Percentiles rank a stretch among this genome's conserved stretches.
Conservation (phyloP, 371 early-diverging fungal genomes). For the Dinochytrium kinnereticum region DNA sequence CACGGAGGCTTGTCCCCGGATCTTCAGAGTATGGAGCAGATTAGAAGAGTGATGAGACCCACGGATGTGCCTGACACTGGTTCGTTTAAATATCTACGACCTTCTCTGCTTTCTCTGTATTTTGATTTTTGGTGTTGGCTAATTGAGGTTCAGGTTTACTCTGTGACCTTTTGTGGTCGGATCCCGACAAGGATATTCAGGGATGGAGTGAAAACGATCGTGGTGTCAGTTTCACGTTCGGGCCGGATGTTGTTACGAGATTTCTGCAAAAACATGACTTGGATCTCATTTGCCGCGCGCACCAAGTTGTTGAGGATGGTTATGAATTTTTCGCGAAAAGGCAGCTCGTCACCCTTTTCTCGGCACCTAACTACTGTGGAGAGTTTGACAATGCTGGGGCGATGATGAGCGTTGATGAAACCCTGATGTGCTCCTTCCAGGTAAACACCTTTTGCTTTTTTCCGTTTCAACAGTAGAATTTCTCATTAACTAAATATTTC, state of each 20-base stretch:
- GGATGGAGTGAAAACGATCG: conserved; percentile 93
- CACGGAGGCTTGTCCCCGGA: conserved; percentile 97
- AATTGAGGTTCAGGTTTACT: conserved; percentile 68
- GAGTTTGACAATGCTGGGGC: conserved; percentile 97
- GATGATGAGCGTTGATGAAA: conserved; percentile 97
- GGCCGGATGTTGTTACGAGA: conserved; percentile 81
- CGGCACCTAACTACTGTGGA: conserved; percentile 96
- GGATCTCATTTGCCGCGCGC: conserved; percentile 92
- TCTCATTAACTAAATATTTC: not conserved
- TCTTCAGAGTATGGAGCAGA: conserved; percentile 84
- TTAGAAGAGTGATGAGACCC: conserved; percentile 88
- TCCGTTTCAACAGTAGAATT: not conserved
- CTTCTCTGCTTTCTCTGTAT: not conserved
- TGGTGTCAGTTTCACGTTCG: conserved; percentile 91
- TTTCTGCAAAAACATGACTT: conserved; percentile 93
- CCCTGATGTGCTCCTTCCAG: conserved; percentile 73
- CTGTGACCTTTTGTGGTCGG: conserved; percentile 96
- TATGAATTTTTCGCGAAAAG: conserved; percentile 95
- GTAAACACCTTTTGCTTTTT: conserved; percentile 29
- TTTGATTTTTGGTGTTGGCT: not conserved
- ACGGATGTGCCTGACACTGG: conserved; percentile 96
- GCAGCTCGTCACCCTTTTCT: conserved; percentile 92
- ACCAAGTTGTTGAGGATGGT: conserved; percentile 96
- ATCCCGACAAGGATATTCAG: conserved; percentile 85
- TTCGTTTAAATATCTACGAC: conserved; percentile 26